Evolutionary conservation across 2,329 filamentous ascomycete species (phyloP).

Genomic region (Hymenoscyphus fraxineus): DNA sequence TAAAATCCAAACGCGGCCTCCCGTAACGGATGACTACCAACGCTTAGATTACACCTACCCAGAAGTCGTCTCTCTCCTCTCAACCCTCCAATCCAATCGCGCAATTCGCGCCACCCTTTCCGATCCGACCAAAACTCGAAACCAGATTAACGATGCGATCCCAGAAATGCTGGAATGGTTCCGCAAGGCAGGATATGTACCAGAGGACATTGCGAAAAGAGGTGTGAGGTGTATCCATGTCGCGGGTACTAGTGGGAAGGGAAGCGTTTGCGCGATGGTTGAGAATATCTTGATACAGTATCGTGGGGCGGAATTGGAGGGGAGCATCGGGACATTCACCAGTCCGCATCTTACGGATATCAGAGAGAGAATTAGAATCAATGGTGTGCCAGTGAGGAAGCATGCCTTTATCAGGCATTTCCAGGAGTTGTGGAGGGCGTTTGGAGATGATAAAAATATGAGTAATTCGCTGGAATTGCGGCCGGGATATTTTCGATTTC

Average conservation of each 20-base stretch:
- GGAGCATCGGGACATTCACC: constrained; percentile 58
- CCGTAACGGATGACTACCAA: not conserved
- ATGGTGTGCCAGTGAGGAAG: constrained; percentile 55
- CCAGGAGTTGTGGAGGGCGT: constrained; percentile 63
- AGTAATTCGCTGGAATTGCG: constrained; percentile 43
- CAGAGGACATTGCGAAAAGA: constrained; percentile 21
- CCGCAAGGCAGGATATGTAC: constrained; percentile 29
- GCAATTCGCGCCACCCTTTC: constrained; percentile 23
- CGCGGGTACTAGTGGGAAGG: constrained; percentile 86
- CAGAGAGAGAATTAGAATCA: constrained; percentile 63
- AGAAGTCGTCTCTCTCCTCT: not conserved
- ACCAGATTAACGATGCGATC: constrained; percentile 29
- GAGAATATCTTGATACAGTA: constrained; percentile 59
- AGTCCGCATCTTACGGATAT: constrained; percentile 66
- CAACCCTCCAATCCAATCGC: constrained; percentile 29
- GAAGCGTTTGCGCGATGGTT: constrained; percentile 66
- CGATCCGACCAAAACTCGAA: constrained; percentile 5
- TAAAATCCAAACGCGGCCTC: not conserved
- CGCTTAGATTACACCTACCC: not conserved
- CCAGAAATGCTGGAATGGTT: constrained; percentile 36
- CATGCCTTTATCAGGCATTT: constrained; percentile 60
- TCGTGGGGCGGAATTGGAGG: constrained; percentile 22
- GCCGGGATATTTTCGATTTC: constrained; percentile 87
- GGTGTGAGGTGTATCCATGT: constrained; percentile 63
- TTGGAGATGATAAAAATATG: constrained; percentile 14